Evolutionary conservation across 2,329 filamentous ascomycete species (phyloP).

Genomic region (Botrytis galanthina): DNA sequence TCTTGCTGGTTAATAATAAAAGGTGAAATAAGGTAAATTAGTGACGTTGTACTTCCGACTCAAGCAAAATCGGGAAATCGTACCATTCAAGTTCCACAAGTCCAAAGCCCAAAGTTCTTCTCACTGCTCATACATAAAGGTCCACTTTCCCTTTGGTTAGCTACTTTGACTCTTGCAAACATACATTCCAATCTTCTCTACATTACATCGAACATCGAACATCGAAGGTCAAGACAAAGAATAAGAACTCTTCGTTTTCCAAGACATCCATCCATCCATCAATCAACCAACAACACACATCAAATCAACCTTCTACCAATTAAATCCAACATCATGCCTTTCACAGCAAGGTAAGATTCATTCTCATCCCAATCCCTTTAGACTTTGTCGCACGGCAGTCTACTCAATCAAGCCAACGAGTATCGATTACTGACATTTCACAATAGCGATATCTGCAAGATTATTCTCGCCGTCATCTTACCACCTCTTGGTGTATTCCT

Average conservation of each 20-base stretch:
- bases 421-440: conserved; percentile 24
- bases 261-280: neutral
- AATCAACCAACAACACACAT: neutral
- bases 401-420: neutral
- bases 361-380: neutral
- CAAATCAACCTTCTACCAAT: neutral
- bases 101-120: neutral
- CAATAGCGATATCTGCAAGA: conserved; percentile 71
- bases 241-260: conserved; percentile 2
- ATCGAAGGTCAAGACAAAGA: conserved; percentile 10
- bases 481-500: conserved; percentile 91
- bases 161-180: neutral
- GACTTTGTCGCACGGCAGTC: neutral
- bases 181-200: conserved; percentile 11
- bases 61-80: conserved; percentile 4
- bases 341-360: conserved; percentile 53
- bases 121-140: conserved; percentile 14
- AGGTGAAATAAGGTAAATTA: neutral
- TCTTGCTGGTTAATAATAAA: neutral
- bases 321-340: conserved; percentile 46
- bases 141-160: neutral
- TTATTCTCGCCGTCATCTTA: conserved; percentile 84
- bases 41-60: conserved; percentile 8
- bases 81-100: neutral
- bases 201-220: neutral